Evolutionary conservation across 257 asterid genomes (phyloP), one percentile per base, ranked within the genome.

Genomic region (Solanum lycopersicoides): DNA sequence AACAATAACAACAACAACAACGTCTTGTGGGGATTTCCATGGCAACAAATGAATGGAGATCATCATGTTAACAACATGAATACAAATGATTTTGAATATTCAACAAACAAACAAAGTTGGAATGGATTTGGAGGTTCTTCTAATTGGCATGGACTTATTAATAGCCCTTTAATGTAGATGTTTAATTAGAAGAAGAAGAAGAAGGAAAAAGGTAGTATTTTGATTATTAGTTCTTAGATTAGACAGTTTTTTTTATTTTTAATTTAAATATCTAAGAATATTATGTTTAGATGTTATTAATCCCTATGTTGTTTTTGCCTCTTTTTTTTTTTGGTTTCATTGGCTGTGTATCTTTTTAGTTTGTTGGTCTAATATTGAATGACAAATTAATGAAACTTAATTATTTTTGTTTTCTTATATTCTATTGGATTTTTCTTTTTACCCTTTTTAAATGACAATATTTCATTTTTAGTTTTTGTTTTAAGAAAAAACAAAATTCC

Each of bases 1-100:
- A 28, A 68, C 18, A 68, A 3, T 23, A 66, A 25, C 6, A 66
- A 6, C 16, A 28, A 85, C 37, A 30, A 8, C 16, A 91, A 91
- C 83, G 90, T 90, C 4, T 90, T 95, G 34, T 93, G 96, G 98
- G 98, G 98, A 10, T 92, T 93, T 82, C 98, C 99, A 25, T 95
- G 98, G 99, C 93, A 71, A 32, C 44, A 91, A 45, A 86, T 84
- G 69, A 45, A 25, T 74, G 92, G 88, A n/a, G 88, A 83, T 11
- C 89, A 50, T 37, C 44, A 71, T 71, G n/a, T 71, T 32, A 86
- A 88, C 23, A 92, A 88, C 45, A 90, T 88, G 71, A 89, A 84
- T 82, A 86, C 50, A 75, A 88, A 88, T 68, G 95, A 93, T 45
- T 86, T 89, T 21, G 95, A 93, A 83, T 53, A 53, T 53, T 84